Evolutionary conservation across 176 grass and related monocot genomes (phyloP).

Genomic region (Aegilops speltoides): DNA sequence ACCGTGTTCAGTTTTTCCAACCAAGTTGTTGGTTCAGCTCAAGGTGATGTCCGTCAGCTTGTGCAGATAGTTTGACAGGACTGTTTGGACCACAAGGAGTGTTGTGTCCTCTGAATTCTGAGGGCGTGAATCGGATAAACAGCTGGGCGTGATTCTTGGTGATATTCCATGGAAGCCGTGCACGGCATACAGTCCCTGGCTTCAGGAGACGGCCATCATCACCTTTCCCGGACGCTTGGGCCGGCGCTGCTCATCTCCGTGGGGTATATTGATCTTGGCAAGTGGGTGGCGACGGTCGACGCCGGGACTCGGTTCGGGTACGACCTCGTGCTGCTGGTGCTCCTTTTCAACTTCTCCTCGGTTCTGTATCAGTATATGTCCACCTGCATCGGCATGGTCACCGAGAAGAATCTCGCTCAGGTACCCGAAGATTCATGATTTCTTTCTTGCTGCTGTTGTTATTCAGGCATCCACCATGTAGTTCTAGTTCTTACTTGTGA

Average conservation of each 20-base stretch:
- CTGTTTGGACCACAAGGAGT: not conserved
- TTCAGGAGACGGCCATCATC: slow-evolving; percentile 19
- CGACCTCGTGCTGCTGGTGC: slow-evolving; percentile 69
- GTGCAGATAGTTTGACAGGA: not conserved
- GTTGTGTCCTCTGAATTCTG: too few species aligned
- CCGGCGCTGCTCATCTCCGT: slow-evolving; percentile 79
- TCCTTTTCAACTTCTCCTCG: slow-evolving; percentile 78
- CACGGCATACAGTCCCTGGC: slow-evolving; percentile 21
- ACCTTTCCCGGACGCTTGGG: slow-evolving; percentile 50
- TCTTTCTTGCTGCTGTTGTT: not conserved
- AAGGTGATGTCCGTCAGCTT: not conserved
- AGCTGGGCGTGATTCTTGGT: not conserved
- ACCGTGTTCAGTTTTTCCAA: not conserved
- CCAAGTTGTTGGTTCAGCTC: not conserved
- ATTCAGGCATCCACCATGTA: not conserved
- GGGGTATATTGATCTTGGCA: slow-evolving; percentile 83
- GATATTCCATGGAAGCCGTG: slow-evolving; percentile 17
- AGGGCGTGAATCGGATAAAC: not conserved
- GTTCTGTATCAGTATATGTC: slow-evolving; percentile 84
- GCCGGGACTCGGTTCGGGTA: slow-evolving; percentile 71
- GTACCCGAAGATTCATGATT: slow-evolving; percentile 15
- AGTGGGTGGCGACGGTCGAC: slow-evolving; percentile 68
- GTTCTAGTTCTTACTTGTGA: not conserved
- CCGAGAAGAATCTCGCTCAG: slow-evolving; percentile 80
- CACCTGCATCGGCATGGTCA: slow-evolving; percentile 63